Evolutionary conservation across 305 asterid species (phyloP).

Genomic region (Stenogyne calaminthoides): DNA sequence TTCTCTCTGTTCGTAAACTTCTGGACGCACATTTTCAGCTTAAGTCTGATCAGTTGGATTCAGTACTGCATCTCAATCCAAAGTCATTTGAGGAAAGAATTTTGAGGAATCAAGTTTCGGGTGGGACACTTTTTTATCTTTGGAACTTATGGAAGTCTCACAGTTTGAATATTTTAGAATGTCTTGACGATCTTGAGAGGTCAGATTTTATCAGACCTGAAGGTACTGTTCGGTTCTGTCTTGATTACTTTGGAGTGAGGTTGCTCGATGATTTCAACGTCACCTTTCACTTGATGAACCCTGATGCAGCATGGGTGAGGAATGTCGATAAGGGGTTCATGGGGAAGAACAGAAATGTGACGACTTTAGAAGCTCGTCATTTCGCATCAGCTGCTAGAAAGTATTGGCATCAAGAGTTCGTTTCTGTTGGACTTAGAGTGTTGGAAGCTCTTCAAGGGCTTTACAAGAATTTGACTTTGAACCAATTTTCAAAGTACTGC

Average conservation of each 20-base stretch:
- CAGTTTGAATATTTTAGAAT: conserved; percentile 37
- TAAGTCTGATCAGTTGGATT: conserved; percentile 41
- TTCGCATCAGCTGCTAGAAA: conserved; percentile 47
- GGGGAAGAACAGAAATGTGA: conserved; percentile 26
- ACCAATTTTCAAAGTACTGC: conserved; percentile 27
- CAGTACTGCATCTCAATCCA: conserved; percentile 25
- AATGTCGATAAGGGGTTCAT: conserved; percentile 33
- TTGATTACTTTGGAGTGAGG: conserved; percentile 58
- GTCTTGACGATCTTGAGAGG: conserved; percentile 39
- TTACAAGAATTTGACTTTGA: conserved; percentile 11
- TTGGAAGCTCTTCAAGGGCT: conserved; percentile 47
- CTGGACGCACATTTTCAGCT: conserved; percentile 50
- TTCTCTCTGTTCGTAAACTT: conserved; percentile 45
- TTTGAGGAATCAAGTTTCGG: conserved; percentile 40
- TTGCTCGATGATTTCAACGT: conserved; percentile 24
- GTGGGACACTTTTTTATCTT: conserved; percentile 42
- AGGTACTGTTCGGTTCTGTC: conserved; percentile 37
- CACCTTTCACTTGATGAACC: conserved; percentile 46
- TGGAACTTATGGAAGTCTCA: conserved; percentile 54
- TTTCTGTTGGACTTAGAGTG: conserved; percentile 48
- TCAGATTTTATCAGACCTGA: conserved; percentile 23
- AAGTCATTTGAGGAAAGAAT: conserved; percentile 32
- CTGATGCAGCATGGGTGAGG: conserved; percentile 55
- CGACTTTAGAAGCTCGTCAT: conserved; percentile 39
- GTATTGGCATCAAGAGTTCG: conserved; percentile 49